Base-by-base conservation (phyloP, 805 yeast genomes). In the Candida railenensis region DNA sequence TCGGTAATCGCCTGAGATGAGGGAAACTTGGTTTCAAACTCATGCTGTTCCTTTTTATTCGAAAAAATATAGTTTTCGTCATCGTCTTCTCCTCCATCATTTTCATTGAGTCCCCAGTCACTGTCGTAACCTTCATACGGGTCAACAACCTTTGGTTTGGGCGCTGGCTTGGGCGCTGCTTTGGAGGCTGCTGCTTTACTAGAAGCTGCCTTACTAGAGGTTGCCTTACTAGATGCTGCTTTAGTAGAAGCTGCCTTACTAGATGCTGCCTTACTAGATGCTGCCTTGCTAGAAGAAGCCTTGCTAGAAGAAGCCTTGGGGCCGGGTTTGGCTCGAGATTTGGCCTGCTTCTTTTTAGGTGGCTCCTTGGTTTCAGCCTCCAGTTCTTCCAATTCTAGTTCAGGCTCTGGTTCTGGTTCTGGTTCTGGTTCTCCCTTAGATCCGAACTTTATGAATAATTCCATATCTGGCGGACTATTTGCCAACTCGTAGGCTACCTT, bases 401-500 rank as follows among this genome's bases (percentile, higher is more conserved):
- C 58, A 45, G 48, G 52, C 28, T 50, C 55, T 37, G 49, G 54
- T 15, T 50, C 56, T 3, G 44, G 50, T 18, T 48, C 54, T 14
- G 39, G 46, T 48, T 66, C 69, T 1, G 77, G 80, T 32, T 78
- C 76, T 0, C 71, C 74, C 38, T 50, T 56, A 20, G 74, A 67
- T 4, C 77, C 77, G 58, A 69, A 72, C 48, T 50, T 52, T 19
- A 67, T 73, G 55, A 72, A 72, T 15, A 62, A 47, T 9, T 61
- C 65, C 75, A 72, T 70, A 30, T 65, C 74, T 2, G 74, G 74
- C 3, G 77, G 76, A 37, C 65, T 58, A 22, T 68, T 57, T 1
- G 89, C 83, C 55, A 81, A 70, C 48, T 72, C 65, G 56, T 79
- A 82, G 1, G 87, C 87, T 42, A 61, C 61, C 42, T 65, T 69